Evolutionary conservation across 1,284 basidiomycete species (phyloP).

Genomic region (Inonotus hispidus): DNA sequence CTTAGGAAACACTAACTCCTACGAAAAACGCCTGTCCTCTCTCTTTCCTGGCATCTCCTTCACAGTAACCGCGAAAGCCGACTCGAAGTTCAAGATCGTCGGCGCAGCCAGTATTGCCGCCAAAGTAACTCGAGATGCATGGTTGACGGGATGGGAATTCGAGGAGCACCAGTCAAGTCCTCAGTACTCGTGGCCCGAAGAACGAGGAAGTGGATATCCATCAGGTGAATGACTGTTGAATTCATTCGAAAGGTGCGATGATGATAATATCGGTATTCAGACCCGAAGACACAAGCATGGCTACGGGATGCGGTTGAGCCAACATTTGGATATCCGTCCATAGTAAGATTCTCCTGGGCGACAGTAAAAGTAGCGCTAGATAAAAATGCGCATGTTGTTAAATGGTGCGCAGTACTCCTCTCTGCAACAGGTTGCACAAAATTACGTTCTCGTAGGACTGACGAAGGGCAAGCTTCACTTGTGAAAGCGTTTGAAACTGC

Average conservation of each 20-base stretch:
- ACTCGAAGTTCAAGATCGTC: slow-evolving; percentile 94
- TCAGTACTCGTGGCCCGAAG: slow-evolving; percentile 33
- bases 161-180: slow-evolving; percentile 16
- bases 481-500: slow-evolving; percentile 67
- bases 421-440: background rate
- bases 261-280: slow-evolving; percentile 33
- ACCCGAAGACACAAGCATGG: slow-evolving; percentile 92
- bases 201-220: slow-evolving; percentile 82
- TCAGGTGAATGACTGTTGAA: slow-evolving; percentile 46
- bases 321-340: slow-evolving; percentile 88
- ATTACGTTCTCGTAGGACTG: slow-evolving; percentile 46
- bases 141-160: slow-evolving; percentile 70
- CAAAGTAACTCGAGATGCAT: slow-evolving; percentile 92
- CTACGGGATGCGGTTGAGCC: slow-evolving; percentile 74
- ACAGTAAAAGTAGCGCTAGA: slow-evolving; percentile 88
- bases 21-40: slow-evolving; percentile 74
- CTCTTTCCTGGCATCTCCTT: slow-evolving; percentile 82
- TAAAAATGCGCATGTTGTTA: slow-evolving; percentile 68
- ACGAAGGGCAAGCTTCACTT: slow-evolving; percentile 75
- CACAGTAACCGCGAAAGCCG: slow-evolving; percentile 90
- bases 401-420: slow-evolving; percentile 55
- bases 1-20: slow-evolving; percentile 82
- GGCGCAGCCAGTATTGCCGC: slow-evolving; percentile 95
- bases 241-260: background rate
- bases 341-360: slow-evolving; percentile 95